phyloP scores from a whole-genome alignment of 2,329 filamentous ascomycete genomes.

The Kalaharituber pfeilii region DNA sequence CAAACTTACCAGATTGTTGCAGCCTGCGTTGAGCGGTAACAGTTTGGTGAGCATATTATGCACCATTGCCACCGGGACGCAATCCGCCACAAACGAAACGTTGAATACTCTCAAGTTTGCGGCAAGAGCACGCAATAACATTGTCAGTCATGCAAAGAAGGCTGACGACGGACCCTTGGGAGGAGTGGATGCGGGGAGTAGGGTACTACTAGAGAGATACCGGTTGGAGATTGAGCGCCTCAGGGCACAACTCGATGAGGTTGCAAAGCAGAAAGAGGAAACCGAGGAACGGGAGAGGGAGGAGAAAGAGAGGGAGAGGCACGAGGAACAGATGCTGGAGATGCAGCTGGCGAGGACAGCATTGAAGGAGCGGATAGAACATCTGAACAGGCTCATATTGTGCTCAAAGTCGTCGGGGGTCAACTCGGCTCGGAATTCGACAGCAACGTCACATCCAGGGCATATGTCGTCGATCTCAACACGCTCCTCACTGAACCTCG shows the following conservation, averaged over 20 bases:
- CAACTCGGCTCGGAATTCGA: slow-evolving; percentile 42
- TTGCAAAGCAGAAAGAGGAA: slow-evolving; percentile 47
- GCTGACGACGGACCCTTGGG: slow-evolving; percentile 65
- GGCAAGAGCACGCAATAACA: slow-evolving; percentile 90
- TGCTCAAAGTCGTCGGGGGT: slow-evolving; percentile 93
- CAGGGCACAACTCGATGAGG: slow-evolving; percentile 53
- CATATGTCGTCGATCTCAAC: slow-evolving; percentile 41
- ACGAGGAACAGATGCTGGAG: slow-evolving; percentile 94
- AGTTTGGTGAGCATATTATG: slow-evolving; percentile 95
- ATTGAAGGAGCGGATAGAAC: slow-evolving; percentile 90
- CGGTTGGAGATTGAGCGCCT: slow-evolving; percentile 81
- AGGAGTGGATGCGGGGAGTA: slow-evolving; percentile 67
- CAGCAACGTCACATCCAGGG: slow-evolving; percentile 15
- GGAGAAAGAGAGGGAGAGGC: slow-evolving; percentile 66
- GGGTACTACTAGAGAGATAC: slow-evolving; percentile 80
- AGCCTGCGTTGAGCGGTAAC: slow-evolving; percentile 80
- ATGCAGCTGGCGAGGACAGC: slow-evolving; percentile 95
- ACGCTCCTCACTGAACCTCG: slow-evolving; percentile 46
- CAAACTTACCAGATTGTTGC: slow-evolving; percentile 82
- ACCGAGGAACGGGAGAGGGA: slow-evolving; percentile 51
- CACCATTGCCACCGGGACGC: slow-evolving; percentile 69
- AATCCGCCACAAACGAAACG: slow-evolving; percentile 68
- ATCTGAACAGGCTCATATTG: slow-evolving; percentile 83
- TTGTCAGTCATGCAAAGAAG: slow-evolving; percentile 89
- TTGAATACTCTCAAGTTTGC: slow-evolving; percentile 95